Evolutionary conservation across 2,329 filamentous ascomycete genomes (phyloP).

Genomic region (Emericellopsis atlantica): DNA sequence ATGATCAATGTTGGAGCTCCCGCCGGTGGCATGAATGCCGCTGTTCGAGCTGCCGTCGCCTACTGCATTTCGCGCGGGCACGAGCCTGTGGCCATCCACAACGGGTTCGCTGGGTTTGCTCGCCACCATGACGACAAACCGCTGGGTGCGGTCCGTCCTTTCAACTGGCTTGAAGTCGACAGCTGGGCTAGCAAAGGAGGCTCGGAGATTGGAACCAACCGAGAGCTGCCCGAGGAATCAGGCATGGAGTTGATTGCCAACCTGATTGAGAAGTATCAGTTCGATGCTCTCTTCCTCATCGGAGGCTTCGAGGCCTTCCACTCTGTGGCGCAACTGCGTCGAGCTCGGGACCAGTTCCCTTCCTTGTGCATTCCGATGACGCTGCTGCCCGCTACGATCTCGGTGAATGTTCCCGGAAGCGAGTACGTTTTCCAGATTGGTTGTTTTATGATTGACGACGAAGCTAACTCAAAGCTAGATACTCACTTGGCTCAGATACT

Average conservation of each 20-base stretch:
- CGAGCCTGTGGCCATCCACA: constrained; percentile 84
- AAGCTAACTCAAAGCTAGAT: too few relatives aligned
- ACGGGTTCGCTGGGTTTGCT: constrained; percentile 88
- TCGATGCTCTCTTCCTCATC: constrained; percentile 84
- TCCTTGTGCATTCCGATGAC: constrained; percentile 88
- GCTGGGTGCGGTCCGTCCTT: constrained; percentile 67
- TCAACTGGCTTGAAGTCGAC: constrained; percentile 90
- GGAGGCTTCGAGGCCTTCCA: constrained; percentile 97
- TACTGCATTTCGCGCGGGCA: constrained; percentile 92
- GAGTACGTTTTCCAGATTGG: constrained; percentile 46
- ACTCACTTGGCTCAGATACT: constrained; percentile 84
- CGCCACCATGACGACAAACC: constrained; percentile 81
- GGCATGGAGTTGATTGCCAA: constrained; percentile 74
- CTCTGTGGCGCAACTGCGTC: constrained; percentile 73
- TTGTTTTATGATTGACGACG: too few relatives aligned
- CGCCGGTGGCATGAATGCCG: constrained; percentile 96
- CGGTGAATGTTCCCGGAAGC: constrained; percentile 95
- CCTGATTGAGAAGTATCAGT: constrained; percentile 74
- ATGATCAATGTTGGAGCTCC: constrained; percentile 96
- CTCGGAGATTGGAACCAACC: constrained; percentile 96
- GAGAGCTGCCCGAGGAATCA: constrained; percentile 73
- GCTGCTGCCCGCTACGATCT: constrained; percentile 90
- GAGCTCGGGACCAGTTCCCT: constrained; percentile 65
- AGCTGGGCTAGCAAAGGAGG: constrained; percentile 93
- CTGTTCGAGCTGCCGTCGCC: constrained; percentile 81